These are phyloP conservation scores for Yamadazyma ubonensis DNA, from an alignment of 805 yeast species.

Conservation along the genomic window DNA sequence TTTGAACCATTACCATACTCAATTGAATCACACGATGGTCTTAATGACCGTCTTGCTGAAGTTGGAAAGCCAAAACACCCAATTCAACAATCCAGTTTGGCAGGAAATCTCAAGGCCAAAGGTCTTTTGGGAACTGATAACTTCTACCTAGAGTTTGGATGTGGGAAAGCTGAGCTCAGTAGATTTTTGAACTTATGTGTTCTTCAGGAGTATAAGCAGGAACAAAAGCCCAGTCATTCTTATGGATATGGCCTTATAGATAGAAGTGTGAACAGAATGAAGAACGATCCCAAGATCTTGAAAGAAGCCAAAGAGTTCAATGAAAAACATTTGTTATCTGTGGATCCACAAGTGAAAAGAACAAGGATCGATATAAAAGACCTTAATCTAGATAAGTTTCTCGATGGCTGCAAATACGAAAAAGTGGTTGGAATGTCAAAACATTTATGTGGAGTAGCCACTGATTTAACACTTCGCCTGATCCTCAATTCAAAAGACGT, in stretches of 20 bases:
- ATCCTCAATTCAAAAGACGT: constrained; percentile 37
- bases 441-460: constrained; percentile 92
- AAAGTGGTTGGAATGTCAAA: constrained; percentile 69
- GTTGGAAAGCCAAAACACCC: constrained; percentile 69
- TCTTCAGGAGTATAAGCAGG: constrained; percentile 11
- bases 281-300: constrained; percentile 66
- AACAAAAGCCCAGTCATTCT: background rate
- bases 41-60: constrained; percentile 43
- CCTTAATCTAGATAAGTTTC: constrained; percentile 48
- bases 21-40: constrained; percentile 27
- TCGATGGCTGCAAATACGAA: constrained; percentile 13
- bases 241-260: constrained; percentile 65
- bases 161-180: constrained; percentile 85
- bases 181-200: constrained; percentile 53
- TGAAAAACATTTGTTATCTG: background rate
- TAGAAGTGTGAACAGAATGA: constrained; percentile 73
- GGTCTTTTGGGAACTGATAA: constrained; percentile 35
- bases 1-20: constrained; percentile 20
- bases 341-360: constrained; percentile 43
- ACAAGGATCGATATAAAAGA: constrained; percentile 81
- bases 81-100: constrained; percentile 75
- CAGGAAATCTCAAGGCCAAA: constrained; percentile 56
- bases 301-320: constrained; percentile 46
- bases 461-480: constrained; percentile 77
- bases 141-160: constrained; percentile 76